These are phyloP conservation scores for Echium plantagineum DNA, from an alignment of 257 asterid genomes.

Conservation along the genomic window DNA sequence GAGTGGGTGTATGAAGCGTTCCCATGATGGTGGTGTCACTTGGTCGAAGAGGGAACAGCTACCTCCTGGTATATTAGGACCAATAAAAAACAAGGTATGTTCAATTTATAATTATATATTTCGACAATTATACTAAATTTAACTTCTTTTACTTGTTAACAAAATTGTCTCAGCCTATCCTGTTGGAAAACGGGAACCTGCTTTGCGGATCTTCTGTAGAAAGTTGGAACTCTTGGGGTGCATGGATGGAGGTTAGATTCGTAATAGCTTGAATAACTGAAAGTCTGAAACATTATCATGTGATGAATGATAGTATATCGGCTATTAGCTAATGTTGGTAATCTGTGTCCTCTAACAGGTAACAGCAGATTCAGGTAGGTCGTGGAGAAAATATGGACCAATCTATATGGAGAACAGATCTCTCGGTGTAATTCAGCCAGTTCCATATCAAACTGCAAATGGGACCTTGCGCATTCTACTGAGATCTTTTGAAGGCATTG, in stretches of 20 bases:
- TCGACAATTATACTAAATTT: background rate
- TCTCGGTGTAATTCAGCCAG: conserved; percentile 91
- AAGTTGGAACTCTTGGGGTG: conserved; percentile 99
- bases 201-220: conserved; percentile 97
- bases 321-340: background rate
- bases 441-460: conserved; percentile 67
- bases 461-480: conserved; percentile 66
- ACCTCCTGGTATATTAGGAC: conserved; percentile 97
- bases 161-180: conserved; percentile 46
- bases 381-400: conserved; percentile 91
- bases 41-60: conserved; percentile 84
- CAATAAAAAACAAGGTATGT: conserved; percentile 77
- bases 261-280: background rate
- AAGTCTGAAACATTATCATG: background rate
- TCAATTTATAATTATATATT: conserved; percentile 1
- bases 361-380: conserved; percentile 61
- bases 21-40: conserved; percentile 61
- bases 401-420: conserved; percentile 43
- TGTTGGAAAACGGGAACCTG: conserved; percentile 73
- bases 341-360: conserved; percentile 32
- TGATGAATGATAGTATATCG: background rate
- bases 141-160: background rate
- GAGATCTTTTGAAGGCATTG: conserved; percentile 57
- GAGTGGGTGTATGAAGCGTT: conserved; percentile 93
- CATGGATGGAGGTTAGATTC: conserved; percentile 84